Evolutionary conservation across 2,329 filamentous ascomycete genomes (phyloP).

Genomic region (Stachybotrys chartarum): DNA sequence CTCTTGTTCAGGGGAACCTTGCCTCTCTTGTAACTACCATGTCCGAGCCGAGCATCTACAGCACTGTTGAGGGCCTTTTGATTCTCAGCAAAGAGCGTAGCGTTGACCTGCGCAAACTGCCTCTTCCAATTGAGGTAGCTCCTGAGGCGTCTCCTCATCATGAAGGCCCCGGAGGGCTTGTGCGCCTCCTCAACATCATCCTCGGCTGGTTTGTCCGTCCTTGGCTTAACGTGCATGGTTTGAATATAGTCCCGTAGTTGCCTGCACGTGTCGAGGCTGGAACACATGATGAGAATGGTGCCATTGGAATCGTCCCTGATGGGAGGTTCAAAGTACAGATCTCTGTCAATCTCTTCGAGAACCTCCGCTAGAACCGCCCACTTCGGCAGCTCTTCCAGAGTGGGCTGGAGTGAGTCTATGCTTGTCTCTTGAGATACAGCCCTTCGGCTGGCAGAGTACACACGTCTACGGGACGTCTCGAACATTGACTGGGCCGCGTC

Average conservation of each 20-base stretch:
- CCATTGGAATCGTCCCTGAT: constrained; percentile 78
- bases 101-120: constrained; percentile 80
- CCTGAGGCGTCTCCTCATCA: constrained; percentile 84
- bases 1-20: constrained; percentile 74
- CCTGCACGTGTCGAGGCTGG: constrained; percentile 75
- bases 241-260: constrained; percentile 89
- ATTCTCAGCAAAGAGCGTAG: constrained; percentile 70
- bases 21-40: constrained; percentile 45
- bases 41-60: constrained; percentile 45
- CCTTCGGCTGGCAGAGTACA: constrained; percentile 67
- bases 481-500: constrained; percentile 95
- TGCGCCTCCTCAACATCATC: constrained; percentile 41
- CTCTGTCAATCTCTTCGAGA: constrained; percentile 85
- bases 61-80: constrained; percentile 67
- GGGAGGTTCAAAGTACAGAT: constrained; percentile 75
- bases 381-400: constrained; percentile 91
- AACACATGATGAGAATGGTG: constrained; percentile 94
- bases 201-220: constrained; percentile 25
- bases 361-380: constrained; percentile 87
- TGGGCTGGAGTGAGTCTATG: constrained; percentile 62
- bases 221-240: constrained; percentile 72
- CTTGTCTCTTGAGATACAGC: constrained; percentile 37
- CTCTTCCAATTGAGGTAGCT: constrained; percentile 88
- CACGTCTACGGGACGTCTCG: constrained; percentile 77
- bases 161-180: constrained; percentile 68